Percentiles rank a stretch among this genome's conserved stretches.
Conservation (phyloP, 2,329 filamentous ascomycete species). For the Neofusicoccum laricinum region DNA sequence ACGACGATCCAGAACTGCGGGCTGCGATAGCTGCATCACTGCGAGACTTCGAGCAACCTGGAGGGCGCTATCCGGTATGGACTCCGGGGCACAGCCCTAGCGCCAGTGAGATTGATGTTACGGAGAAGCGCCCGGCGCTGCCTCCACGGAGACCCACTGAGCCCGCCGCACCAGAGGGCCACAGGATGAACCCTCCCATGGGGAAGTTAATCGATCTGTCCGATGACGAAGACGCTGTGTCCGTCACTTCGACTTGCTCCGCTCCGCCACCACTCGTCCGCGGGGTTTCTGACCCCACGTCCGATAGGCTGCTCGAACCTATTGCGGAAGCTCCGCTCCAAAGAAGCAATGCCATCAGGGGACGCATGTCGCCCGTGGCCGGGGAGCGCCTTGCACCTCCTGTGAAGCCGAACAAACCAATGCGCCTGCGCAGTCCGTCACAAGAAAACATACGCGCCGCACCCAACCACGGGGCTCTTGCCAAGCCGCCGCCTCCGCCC, state of each 20-base stretch:
- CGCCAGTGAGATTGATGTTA: conserved; percentile 34
- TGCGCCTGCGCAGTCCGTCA: conserved; percentile 39
- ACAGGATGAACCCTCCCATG: conserved; percentile 20
- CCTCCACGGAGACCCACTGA: conserved; percentile 33
- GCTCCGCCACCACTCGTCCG: conserved; percentile 22
- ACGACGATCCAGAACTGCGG: conserved; percentile 48
- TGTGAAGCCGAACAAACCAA: conserved; percentile 26
- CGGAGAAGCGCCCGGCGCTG: conserved; percentile 32
- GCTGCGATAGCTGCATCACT: conserved; percentile 49
- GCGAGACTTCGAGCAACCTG: conserved; percentile 42
- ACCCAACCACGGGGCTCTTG: conserved; percentile 16
- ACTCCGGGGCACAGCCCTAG: conserved; percentile 32
- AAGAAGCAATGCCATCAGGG: conserved; percentile 18
- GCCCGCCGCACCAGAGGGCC: conserved; percentile 24
- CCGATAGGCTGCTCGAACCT: conserved; percentile 20
- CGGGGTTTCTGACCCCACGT: conserved; percentile 26
- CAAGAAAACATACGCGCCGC: conserved; percentile 24
- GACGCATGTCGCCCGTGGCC: not conserved
- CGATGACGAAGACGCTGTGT: conserved; percentile 34
- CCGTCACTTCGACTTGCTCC: conserved; percentile 18
- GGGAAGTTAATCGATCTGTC: conserved; percentile 49
- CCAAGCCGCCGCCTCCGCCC: conserved; percentile 23
- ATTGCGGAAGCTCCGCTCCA: conserved; percentile 19
- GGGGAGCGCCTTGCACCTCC: conserved; percentile 10
- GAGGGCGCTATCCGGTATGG: conserved; percentile 23